A percentile compares a stretch with the other conserved stretches of the same genome.
These are phyloP conservation scores for Poa pratensis DNA, from an alignment of 176 grass and related monocot genomes.

Conservation along the genomic window DNA sequence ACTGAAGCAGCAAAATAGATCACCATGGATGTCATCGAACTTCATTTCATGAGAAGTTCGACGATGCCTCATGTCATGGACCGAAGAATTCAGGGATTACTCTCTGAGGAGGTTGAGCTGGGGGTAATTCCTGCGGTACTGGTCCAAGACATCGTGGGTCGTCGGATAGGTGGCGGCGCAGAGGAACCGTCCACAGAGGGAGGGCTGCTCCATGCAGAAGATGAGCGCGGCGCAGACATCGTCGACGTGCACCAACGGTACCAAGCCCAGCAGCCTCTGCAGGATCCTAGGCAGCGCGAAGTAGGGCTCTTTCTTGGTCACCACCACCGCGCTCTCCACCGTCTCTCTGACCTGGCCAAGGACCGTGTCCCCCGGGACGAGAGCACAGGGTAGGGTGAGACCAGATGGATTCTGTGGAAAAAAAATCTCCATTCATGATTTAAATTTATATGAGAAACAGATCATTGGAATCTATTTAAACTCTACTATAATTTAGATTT, in stretches of 20 bases:
- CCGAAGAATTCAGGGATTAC: constrained; percentile 24
- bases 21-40: background rate
- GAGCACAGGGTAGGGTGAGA: constrained; percentile 51
- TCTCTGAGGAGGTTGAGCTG: constrained; percentile 51
- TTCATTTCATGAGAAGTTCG: background rate
- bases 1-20: background rate
- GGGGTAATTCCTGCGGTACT: constrained; percentile 45
- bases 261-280: constrained; percentile 49
- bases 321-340: constrained; percentile 23
- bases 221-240: constrained; percentile 70
- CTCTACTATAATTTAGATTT: too few relatives aligned
- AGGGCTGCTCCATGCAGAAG: constrained; percentile 46
- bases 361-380: constrained; percentile 64
- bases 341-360: constrained; percentile 21
- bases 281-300: constrained; percentile 21
- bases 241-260: constrained; percentile 65
- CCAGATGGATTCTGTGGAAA: too few relatives aligned
- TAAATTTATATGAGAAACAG: too few relatives aligned
- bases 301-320: background rate
- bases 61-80: too few relatives aligned
- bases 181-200: background rate
- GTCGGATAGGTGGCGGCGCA: constrained; percentile 45
- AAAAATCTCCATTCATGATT: too few relatives aligned
- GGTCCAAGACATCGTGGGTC: constrained; percentile 32
- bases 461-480: too few relatives aligned